Conservation (phyloP, 2,329 filamentous ascomycete genomes). For the Hirsutella rhossiliensis region DNA sequence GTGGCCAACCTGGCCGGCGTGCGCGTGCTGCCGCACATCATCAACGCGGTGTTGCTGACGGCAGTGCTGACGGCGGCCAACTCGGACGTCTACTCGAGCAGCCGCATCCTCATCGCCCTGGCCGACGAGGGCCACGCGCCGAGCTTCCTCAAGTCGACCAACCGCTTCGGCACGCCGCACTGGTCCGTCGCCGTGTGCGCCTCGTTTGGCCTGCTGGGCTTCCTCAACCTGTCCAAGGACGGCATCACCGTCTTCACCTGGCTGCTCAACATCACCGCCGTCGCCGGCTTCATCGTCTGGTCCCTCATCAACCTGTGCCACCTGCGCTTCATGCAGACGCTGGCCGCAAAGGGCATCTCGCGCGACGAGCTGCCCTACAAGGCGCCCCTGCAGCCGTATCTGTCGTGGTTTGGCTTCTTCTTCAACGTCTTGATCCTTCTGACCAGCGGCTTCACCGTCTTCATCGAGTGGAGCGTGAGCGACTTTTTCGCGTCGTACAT, state of each 20-base stretch:
- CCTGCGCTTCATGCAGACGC: conserved; percentile 51
- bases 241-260: conserved; percentile 56
- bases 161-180: conserved; percentile 50
- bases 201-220: conserved; percentile 50
- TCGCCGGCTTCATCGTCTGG: conserved; percentile 62
- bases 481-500: conserved; percentile 55
- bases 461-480: conserved; percentile 48
- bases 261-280: conserved; percentile 59
- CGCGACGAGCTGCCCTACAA: conserved; percentile 47
- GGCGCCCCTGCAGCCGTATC: conserved; percentile 49
- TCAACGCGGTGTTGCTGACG: conserved; percentile 68
- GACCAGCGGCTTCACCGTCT: conserved; percentile 58
- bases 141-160: conserved; percentile 44
- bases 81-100: conserved; percentile 64
- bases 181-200: conserved; percentile 41
- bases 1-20: conserved; percentile 51
- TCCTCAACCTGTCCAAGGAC: conserved; percentile 50
- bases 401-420: conserved; percentile 53
- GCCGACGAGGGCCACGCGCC: conserved; percentile 54
- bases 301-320: conserved; percentile 52
- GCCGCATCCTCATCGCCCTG: conserved; percentile 54
- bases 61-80: conserved; percentile 70
- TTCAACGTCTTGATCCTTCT: conserved; percentile 53
- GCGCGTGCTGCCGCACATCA: conserved; percentile 50
- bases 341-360: conserved; percentile 42